Conservation (phyloP, 768 basidiomycete species). For the Asterophora lycoperdoides region DNA sequence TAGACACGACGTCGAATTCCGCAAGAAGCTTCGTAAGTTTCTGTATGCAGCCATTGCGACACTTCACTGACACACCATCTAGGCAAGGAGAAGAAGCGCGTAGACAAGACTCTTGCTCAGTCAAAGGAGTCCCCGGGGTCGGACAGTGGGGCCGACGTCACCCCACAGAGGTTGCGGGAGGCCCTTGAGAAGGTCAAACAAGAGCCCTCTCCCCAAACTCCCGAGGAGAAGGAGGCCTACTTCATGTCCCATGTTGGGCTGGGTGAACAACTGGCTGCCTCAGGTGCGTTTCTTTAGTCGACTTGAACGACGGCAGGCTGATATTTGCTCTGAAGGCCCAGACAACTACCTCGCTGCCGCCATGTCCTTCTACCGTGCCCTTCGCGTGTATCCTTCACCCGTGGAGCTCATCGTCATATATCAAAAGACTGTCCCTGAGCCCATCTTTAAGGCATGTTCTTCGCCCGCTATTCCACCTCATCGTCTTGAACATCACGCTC, state of each 20-base stretch:
- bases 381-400: slow-evolving; percentile 91
- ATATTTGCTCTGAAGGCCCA: slow-evolving; percentile 51
- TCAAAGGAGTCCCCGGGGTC: slow-evolving; percentile 34
- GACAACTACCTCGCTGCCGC: slow-evolving; percentile 76
- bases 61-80: slow-evolving; percentile 15
- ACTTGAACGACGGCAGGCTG: neutral
- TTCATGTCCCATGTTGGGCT: slow-evolving; percentile 88
- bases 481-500: neutral
- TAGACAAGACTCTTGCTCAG: slow-evolving; percentile 60
- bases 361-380: slow-evolving; percentile 86
- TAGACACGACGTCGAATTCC: slow-evolving; percentile 81
- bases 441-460: slow-evolving; percentile 66
- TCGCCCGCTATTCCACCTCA: neutral
- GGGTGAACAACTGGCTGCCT: slow-evolving; percentile 77
- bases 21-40: slow-evolving; percentile 79
- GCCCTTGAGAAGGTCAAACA: slow-evolving; percentile 63
- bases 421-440: slow-evolving; percentile 81
- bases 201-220: slow-evolving; percentile 64
- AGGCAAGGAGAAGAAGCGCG: slow-evolving; percentile 94
- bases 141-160: slow-evolving; percentile 19
- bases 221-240: slow-evolving; percentile 80
- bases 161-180: slow-evolving; percentile 52
- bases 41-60: slow-evolving; percentile 9
- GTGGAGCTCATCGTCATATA: slow-evolving; percentile 94
- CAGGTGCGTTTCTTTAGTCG: slow-evolving; percentile 50